Percentiles rank a stretch among this genome's conserved stretches.
These are phyloP conservation scores for Verticillium isaacii DNA, from an alignment of 2,329 filamentous ascomycete species.

Conservation along the genomic window DNA sequence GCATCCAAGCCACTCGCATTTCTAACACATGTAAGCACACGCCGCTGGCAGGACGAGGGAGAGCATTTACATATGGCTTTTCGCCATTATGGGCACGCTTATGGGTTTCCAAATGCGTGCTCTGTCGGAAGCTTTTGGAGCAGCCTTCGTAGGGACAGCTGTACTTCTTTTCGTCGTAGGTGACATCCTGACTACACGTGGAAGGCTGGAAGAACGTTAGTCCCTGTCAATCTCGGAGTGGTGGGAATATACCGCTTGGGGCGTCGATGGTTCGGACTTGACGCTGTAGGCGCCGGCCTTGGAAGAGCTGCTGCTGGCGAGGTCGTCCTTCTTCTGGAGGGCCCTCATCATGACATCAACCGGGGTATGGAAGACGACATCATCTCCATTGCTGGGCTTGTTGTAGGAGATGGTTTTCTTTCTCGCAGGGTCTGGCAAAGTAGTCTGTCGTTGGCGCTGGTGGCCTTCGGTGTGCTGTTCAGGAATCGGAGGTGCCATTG, in stretches of 20 bases:
- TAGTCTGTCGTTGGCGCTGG: not conserved
- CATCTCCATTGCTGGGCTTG: conserved; percentile 37
- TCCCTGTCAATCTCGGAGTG: not conserved
- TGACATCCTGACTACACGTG: not conserved
- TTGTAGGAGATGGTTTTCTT: conserved; percentile 25
- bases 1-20: conserved; percentile 69
- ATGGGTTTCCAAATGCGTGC: conserved; percentile 91
- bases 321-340: conserved; percentile 61
- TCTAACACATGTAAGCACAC: conserved; percentile 32
- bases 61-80: conserved; percentile 74
- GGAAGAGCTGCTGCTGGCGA: conserved; percentile 12
- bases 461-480: not conserved
- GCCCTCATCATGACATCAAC: conserved; percentile 86
- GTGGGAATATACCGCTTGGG: not conserved
- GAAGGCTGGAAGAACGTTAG: not conserved
- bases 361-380: conserved; percentile 68
- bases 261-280: conserved; percentile 7
- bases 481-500: not conserved
- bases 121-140: conserved; percentile 80
- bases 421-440: not conserved
- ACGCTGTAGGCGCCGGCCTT: not conserved
- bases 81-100: conserved; percentile 81
- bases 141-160: conserved; percentile 71
- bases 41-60: not conserved
- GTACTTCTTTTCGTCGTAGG: conserved; percentile 56